Evolutionary conservation across 176 grass and related monocot species (phyloP).

Genomic region (Echinochloa phyllopogon): DNA sequence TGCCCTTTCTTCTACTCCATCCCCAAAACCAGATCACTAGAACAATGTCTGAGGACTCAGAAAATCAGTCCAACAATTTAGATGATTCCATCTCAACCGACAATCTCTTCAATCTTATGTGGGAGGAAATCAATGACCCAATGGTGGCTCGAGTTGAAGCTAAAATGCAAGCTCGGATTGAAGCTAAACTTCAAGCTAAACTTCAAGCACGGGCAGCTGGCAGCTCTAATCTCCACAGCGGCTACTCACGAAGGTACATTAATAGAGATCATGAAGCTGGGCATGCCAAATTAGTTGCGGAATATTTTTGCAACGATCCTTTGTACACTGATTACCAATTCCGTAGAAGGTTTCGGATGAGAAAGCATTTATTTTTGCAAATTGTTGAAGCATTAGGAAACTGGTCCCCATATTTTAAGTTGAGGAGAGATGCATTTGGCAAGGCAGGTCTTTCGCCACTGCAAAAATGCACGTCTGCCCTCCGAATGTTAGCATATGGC

Average conservation of each 20-base stretch:
- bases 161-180: not conserved
- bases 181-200: not conserved
- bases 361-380: no score
- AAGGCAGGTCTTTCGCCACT: not conserved
- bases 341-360: no score
- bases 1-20: not conserved
- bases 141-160: not conserved
- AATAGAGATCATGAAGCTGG: not conserved
- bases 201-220: not conserved
- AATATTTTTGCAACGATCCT: not conserved
- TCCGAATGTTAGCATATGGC: not conserved
- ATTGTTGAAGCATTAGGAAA: no score
- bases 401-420: no score
- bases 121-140: conserved; percentile 8
- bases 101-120: not conserved
- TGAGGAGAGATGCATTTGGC: no score
- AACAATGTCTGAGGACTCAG: not conserved
- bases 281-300: not conserved
- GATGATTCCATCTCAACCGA: not conserved
- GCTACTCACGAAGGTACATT: not conserved
- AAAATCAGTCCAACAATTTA: not conserved
- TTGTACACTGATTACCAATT: no score
- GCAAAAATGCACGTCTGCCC: not conserved
- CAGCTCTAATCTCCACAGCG: not conserved
- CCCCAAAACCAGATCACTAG: not conserved